Evolutionary conservation across 768 basidiomycete species (phyloP).

Genomic region (Peribolospora baueri): DNA sequence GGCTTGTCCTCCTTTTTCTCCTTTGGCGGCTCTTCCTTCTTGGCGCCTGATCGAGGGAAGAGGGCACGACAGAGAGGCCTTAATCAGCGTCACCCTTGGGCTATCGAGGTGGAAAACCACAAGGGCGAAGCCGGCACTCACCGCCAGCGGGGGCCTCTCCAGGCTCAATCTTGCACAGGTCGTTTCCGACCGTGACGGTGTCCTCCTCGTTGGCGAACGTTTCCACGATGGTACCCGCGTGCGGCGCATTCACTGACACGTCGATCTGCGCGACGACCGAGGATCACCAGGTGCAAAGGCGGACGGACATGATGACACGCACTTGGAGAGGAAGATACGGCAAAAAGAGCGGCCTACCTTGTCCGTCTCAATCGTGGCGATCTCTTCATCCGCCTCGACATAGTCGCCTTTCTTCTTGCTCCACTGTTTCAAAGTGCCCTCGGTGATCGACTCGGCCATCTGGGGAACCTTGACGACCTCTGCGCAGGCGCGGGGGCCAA

Average conservation of each 20-base stretch:
- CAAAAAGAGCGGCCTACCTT: conserved; percentile 34
- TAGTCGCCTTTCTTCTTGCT: conserved; percentile 74
- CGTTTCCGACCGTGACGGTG: conserved; percentile 82
- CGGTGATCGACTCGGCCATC: conserved; percentile 95
- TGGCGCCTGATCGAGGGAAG: not conserved
- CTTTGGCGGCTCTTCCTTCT: conserved; percentile 6
- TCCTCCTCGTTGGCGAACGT: conserved; percentile 74
- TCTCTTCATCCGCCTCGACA: conserved; percentile 78
- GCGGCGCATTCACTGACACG: conserved; percentile 81
- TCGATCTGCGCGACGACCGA: conserved; percentile 41
- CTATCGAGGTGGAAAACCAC: not conserved
- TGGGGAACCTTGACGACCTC: conserved; percentile 86
- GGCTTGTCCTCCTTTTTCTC: conserved; percentile 21
- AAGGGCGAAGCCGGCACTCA: conserved; percentile 16
- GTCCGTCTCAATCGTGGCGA: conserved; percentile 96
- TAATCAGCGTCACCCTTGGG: conserved; percentile 3
- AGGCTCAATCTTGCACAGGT: conserved; percentile 69
- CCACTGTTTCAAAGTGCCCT: conserved; percentile 90
- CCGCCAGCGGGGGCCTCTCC: conserved; percentile 35
- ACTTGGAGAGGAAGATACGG: not conserved
- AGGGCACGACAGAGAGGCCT: conserved; percentile 3
- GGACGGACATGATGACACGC: not conserved
- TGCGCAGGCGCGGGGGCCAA: conserved; percentile 18
- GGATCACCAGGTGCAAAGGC: not conserved
- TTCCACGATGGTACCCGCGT: conserved; percentile 64